Base-by-base conservation (phyloP, 2,329 filamentous ascomycete genomes). In the Sarocladium brachiariae region DNA sequence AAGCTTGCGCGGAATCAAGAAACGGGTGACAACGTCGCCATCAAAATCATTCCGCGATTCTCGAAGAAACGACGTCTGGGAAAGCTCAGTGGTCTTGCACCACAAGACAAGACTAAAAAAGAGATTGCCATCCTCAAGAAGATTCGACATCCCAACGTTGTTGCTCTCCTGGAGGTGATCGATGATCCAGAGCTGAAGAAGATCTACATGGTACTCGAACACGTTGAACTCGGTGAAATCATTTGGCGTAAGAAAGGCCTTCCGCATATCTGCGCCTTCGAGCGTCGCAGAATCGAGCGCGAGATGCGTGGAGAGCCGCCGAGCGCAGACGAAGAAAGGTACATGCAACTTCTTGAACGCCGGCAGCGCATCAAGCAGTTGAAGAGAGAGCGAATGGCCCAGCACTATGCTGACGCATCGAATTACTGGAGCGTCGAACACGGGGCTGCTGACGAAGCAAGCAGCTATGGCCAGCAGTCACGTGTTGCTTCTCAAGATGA, bases 111-210 rank as follows among this genome's bases (percentile, higher is more conserved):
- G 73, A 89, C 88, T 51, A 96, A 96, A 72, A 86, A 87, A 64
- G 93, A 99, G 71, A 95, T 99, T 56, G 93, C 93, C 63, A 97
- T 99, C 52, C 75, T 99, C 60, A 99, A 99, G 69, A 99, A 99
- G 73, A 95, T 95, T 50, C 85, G 92, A 25, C 93, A 99, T 66
- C 86, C 89, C n/a, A 96, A 99, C 62, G 89, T 99, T 35, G 93
- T 99, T 55, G 91, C 89, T 59, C 75, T 99, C 34, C 79, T 97
- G 56, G 93, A 99, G 70, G 91, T 99, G 61, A 97, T 99, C 60
- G 93, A 99, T 65, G 93, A 99, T 64, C 92, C 92, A 2, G 89
- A 90, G 61, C 82, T 90, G 52, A 93, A 95, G 71, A 99, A 99
- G 71, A 96, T 99, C 55, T 99, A 99, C 70, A 92, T 99, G 71